A percentile compares a stretch with the other conserved stretches of the same genome.
Evolutionary conservation across 2,329 filamentous ascomycete genomes (phyloP).

Genomic region (Sordariomycetes sp.): DNA sequence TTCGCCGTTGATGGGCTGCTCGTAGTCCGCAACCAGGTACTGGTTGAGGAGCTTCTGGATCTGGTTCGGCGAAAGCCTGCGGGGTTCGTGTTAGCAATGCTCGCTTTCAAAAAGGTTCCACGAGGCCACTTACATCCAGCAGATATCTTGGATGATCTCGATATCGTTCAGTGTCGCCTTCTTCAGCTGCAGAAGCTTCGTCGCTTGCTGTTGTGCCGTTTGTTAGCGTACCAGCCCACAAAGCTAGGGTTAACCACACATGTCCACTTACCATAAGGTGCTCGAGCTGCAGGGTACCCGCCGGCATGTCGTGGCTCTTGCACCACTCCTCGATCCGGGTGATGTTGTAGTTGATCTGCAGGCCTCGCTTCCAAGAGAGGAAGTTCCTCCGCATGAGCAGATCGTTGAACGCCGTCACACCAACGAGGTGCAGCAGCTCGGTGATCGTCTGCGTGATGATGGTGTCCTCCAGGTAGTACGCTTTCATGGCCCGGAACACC

Average conservation of each 20-base stretch:
- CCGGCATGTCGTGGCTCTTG: conserved; percentile 99
- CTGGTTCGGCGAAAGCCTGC: conserved; percentile 90
- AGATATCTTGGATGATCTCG: conserved; percentile 99
- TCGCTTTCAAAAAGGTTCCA: not conserved
- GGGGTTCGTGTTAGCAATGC: not conserved
- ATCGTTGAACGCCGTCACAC: conserved; percentile 97
- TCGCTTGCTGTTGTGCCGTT: conserved; percentile 61
- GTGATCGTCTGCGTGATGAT: conserved; percentile 95
- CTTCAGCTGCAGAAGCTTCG: conserved; percentile 95
- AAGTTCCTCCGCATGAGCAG: conserved; percentile 96
- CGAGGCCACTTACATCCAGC: conserved; percentile 77
- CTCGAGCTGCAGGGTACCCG: conserved; percentile 93
- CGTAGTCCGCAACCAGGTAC: conserved; percentile 96
- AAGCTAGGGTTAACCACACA: not conserved
- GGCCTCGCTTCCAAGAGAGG: conserved; percentile 96
- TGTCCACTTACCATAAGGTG: conserved; percentile 70
- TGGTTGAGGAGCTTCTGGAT: conserved; percentile 99
- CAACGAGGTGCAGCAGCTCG: conserved; percentile 83
- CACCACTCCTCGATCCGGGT: conserved; percentile 99
- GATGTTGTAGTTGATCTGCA: conserved; percentile 99
- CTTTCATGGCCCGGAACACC: conserved; percentile 98
- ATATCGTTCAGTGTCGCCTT: conserved; percentile 98
- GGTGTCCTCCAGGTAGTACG: conserved; percentile 90
- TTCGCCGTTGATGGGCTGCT: conserved; percentile 98
- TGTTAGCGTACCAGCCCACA: not conserved